phyloP scores from a whole-genome alignment of 768 basidiomycete species.

The Trametes sanguinea region DNA sequence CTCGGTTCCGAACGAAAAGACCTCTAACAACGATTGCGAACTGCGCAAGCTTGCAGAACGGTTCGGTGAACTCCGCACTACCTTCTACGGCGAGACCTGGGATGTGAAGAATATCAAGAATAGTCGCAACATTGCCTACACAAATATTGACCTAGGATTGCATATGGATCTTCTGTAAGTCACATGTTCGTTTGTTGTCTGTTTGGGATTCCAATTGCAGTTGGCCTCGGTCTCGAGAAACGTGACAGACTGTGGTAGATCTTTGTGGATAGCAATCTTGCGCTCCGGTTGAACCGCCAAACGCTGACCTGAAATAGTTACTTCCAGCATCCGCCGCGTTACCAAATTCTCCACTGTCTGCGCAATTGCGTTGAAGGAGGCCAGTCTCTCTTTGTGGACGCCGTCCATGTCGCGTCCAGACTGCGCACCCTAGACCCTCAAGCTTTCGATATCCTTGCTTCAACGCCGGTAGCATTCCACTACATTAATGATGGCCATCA shows the following conservation, averaged over 20 bases:
- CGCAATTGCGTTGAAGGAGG: conserved; percentile 85
- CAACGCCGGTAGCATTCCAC: conserved; percentile 78
- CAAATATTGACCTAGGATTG: conserved; percentile 81
- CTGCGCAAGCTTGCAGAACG: conserved; percentile 60
- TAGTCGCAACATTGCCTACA: conserved; percentile 93
- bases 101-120: conserved; percentile 76
- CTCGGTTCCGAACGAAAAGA: conserved; percentile 66
- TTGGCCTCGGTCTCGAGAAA: too few species aligned
- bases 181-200: neutral
- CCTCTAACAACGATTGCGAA: conserved; percentile 63
- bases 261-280: neutral
- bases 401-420: conserved; percentile 59
- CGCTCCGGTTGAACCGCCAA: neutral
- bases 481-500: conserved; percentile 92
- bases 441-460: conserved; percentile 59
- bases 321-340: conserved; percentile 87
- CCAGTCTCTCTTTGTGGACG: conserved; percentile 84
- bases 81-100: conserved; percentile 91
- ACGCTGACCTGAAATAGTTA: conserved; percentile 52
- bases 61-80: conserved; percentile 79
- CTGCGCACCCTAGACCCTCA: conserved; percentile 49
- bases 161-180: conserved; percentile 93
- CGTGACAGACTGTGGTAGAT: too few species aligned
- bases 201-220: too few species aligned
- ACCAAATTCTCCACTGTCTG: conserved; percentile 90